A percentile compares a stretch with the other conserved stretches of the same genome.
Evolutionary conservation across 768 basidiomycete species (phyloP).

Genomic region (Punctularia strigosozonata): DNA sequence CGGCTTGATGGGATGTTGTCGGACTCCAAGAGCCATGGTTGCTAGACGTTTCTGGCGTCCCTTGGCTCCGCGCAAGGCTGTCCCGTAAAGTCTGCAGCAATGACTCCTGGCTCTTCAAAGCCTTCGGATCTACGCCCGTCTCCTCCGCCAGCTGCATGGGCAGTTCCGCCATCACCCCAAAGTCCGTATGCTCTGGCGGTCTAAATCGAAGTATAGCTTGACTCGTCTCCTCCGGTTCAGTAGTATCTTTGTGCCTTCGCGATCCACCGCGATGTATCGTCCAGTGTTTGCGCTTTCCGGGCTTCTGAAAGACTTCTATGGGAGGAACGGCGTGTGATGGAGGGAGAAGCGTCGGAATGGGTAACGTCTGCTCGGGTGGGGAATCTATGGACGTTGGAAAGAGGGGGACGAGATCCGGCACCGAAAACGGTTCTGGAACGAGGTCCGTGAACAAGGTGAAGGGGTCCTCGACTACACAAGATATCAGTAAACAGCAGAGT

Average conservation of each 20-base stretch:
- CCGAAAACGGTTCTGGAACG: slow-evolving; percentile 43
- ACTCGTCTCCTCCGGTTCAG: slow-evolving; percentile 29
- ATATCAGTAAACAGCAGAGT: slow-evolving; percentile 4
- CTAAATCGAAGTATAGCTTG: too few relatives aligned
- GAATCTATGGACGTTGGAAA: slow-evolving; percentile 28
- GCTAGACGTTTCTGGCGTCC: slow-evolving; percentile 6
- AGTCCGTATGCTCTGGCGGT: too few relatives aligned
- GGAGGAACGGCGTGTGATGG: slow-evolving; percentile 5
- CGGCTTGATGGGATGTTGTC: slow-evolving; percentile 38
- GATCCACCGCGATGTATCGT: slow-evolving; percentile 39
- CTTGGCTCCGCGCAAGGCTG: slow-evolving; percentile 6
- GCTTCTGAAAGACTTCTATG: too few relatives aligned
- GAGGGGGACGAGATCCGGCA: slow-evolving; percentile 47
- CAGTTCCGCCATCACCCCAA: slow-evolving; percentile 47
- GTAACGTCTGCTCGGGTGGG: slow-evolving; percentile 12
- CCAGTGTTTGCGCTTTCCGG: slow-evolving; percentile 45
- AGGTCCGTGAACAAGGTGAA: slow-evolving; percentile 56
- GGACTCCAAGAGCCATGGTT: slow-evolving; percentile 34
- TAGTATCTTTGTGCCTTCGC: slow-evolving; percentile 42
- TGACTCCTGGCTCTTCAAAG: slow-evolving; percentile 18
- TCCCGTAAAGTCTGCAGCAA: slow-evolving; percentile 10
- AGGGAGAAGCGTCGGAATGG: slow-evolving; percentile 10
- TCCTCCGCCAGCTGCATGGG: slow-evolving; percentile 24
- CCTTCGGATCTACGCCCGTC: slow-evolving; percentile 10
- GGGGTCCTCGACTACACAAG: slow-evolving; percentile 61